Base-by-base conservation (phyloP, 345 rosid genomes). In the Fremontodendron californicum region DNA sequence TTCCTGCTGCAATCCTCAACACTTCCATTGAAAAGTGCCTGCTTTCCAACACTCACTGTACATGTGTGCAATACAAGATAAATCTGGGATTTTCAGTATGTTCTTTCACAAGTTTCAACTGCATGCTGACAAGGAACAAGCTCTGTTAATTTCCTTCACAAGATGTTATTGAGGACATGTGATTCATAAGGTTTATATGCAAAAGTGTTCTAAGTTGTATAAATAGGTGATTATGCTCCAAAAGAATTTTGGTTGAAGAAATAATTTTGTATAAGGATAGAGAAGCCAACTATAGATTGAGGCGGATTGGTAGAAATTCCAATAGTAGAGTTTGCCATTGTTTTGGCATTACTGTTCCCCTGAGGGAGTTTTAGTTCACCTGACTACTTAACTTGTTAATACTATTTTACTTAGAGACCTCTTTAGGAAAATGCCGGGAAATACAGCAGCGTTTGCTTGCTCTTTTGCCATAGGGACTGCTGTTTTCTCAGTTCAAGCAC, bases 41-140 rank as follows among this genome's bases (percentile, higher is more conserved):
- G 52, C 66, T 37, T 67, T 13, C 62, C 52, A 48, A 33, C 81
- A 48, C 79, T 71, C 33, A 33, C 35, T 82, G 79, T 84, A 75
- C 76, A 80, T 82, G 49, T 78, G 82, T 84, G 78, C 75, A 39
- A 62, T 58, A 78, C 77, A 61, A 78, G 64, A 52, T 49, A 57
- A 75, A 31, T 65, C 69, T 72, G 81, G 55, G 77, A 12, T 39
- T 72, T 77, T 77, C 51, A 40, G 40, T 55, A 58, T 62, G 74
- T 60, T 78, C 75, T 63, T 45, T 67, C 48, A 8, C 23, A 64
- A 68, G 78, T 82, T 68, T 71, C 77, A 80, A 79, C 70, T 77
- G 70, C 82, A 65, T 74, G 54, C 42, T 75, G 78, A 77, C 45
- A 43, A 77, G 74, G 82, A 48, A 79, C 78, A 31, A 51, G 60